phyloP scores from a whole-genome alignment of 192 early-diverging fungal species.

The Anaeromyces robustus region DNA sequence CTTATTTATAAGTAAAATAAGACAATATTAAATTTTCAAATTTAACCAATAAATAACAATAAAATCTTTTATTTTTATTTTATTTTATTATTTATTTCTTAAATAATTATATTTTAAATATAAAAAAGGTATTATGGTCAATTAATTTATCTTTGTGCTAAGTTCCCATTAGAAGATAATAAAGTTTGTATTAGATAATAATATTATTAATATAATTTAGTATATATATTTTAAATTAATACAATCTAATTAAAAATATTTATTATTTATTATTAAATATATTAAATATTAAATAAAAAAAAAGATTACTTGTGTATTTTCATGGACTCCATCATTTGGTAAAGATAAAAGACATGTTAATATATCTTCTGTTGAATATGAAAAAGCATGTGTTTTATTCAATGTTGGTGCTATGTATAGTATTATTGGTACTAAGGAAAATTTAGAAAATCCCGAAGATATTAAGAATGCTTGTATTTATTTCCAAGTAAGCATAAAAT shows the following conservation, averaged over 20 bases:
- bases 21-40: no score
- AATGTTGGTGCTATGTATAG: constrained; percentile 76
- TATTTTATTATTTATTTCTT: no score
- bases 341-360: neutral
- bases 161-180: neutral
- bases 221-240: no score
- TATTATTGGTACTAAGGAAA: constrained; percentile 55
- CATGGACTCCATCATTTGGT: neutral
- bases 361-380: constrained; percentile 41
- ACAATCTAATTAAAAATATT: no score
- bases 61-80: no score
- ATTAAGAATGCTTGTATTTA: constrained; percentile 56
- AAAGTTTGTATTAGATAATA: neutral
- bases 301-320: neutral
- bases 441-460: constrained; percentile 52
- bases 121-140: neutral
- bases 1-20: no score
- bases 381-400: constrained; percentile 69
- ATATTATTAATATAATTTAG: no score
- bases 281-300: no score
- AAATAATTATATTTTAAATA: no score
- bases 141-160: neutral
- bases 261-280: no score
- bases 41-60: no score
- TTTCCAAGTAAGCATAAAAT: constrained; percentile 45